Evolutionary conservation across 2,329 filamentous ascomycete species (phyloP), one percentile per base, ranked within the genome.

Genomic region (Pestalotiopsis sp.): DNA sequence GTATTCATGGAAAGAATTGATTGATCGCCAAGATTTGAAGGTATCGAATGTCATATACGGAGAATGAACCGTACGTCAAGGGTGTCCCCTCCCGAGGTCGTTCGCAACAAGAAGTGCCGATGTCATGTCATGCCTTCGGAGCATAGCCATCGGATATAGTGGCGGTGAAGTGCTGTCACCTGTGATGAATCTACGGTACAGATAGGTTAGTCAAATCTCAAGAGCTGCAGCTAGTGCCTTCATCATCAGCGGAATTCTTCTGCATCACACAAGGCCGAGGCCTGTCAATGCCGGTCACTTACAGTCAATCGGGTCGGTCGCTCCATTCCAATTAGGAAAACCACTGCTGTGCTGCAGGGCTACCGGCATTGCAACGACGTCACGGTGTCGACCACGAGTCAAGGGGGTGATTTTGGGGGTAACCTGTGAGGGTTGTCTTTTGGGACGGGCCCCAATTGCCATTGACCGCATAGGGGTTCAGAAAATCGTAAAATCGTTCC

Each of bases 401-500:
- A 26, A 61, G 58, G 58, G 44, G 17, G 24, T 39, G 26, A 5
- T 60, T 60, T 30, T 11, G 10, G 30, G n/a, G 13, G 22, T 20
- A 61, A 35, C 30, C 30, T 14, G 4, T 17, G 10, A 61, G 26
- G n/a, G 44, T 52, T 52, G 44, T 52, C n/a, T 52, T 40, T 2
- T 35, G 30, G 7, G 7, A 35, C 26, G 26, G 26, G 26, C 1
- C 26, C 26, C 24, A 30, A 30, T 30, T 35, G 30, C 30, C 58
- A 61, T 61, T 61, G 35, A 35, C 56, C 58, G 58, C 26, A 61
- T 38, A 61, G 58, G 58, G 58, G 26, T 39, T 39, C 24, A 61
- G 30, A 35, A 35, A 35, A 35, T 35, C 30, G 30, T 35, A 35
- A 35, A 35, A 9, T 9, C n/a, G 4, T 17, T 52, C 44, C 44